Evolutionary conservation across 31 red algal species (phyloP).

Genomic region (Pterothamnion heteromorphum): DNA sequence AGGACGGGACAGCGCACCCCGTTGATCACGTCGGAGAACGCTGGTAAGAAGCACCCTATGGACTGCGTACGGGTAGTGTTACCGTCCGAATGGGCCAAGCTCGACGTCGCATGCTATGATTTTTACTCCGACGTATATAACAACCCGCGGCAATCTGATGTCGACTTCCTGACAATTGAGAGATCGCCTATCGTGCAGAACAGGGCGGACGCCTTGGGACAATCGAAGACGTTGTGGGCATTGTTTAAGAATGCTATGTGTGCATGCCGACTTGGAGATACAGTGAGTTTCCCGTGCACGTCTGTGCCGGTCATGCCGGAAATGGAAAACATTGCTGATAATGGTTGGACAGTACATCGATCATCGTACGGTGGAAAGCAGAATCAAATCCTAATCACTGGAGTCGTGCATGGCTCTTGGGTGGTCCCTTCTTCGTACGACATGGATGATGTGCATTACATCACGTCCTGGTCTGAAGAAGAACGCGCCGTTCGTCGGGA

Average conservation of each 20-base stretch:
- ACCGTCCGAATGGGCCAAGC: not conserved
- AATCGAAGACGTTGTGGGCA: not conserved
- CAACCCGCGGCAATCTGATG: not conserved
- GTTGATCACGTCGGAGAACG: not conserved
- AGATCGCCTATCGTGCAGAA: not conserved
- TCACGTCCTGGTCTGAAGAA: not conserved
- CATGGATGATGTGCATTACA: not conserved
- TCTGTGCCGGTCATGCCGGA: not conserved
- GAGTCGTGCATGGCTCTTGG: not conserved
- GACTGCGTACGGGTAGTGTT: not conserved
- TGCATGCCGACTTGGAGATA: not conserved
- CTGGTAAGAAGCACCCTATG: not conserved
- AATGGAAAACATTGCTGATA: not conserved
- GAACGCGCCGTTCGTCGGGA: not conserved
- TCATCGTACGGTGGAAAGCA: not conserved
- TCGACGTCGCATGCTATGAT: not conserved
- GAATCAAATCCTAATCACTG: not conserved
- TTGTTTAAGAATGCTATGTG: not conserved
- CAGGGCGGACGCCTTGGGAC: not conserved
- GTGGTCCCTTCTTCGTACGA: not conserved
- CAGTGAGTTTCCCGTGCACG: not conserved
- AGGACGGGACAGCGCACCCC: not conserved
- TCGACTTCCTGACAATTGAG: not conserved
- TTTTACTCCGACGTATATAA: too few relatives aligned
- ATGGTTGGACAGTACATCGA: not conserved